A percentile compares a stretch with the other conserved stretches of the same genome.
Conservation (phyloP, 2,329 filamentous ascomycete species). For the Arthrobotrys musiformis region DNA sequence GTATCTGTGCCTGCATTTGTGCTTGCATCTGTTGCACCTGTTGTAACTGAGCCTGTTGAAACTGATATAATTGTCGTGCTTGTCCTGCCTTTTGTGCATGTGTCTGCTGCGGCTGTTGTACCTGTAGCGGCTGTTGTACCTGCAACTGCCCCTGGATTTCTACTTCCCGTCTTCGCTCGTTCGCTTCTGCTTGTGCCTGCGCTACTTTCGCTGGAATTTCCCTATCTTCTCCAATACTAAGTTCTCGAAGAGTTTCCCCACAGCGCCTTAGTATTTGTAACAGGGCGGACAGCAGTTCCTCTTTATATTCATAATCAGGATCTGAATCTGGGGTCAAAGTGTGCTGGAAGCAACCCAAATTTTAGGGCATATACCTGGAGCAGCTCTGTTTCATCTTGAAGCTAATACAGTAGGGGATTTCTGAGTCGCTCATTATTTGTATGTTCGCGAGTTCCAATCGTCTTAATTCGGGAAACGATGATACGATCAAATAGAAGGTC, state of each 20-base stretch:
- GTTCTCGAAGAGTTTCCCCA: not conserved
- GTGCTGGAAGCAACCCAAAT: not conserved
- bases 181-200: not conserved
- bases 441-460: not conserved
- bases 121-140: no score
- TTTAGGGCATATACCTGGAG: not conserved
- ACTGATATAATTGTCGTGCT: no score
- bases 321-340: no score
- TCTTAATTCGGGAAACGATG: not conserved
- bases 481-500: not conserved
- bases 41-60: not conserved
- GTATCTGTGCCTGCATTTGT: not conserved
- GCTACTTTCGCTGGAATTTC: not conserved
- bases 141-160: no score
- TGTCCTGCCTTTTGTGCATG: no score
- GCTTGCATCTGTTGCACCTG: not conserved
- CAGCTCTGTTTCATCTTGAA: not conserved
- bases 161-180: no score
- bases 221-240: not conserved
- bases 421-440: not conserved
- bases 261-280: not conserved
- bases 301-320: not conserved
- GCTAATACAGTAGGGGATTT: not conserved
- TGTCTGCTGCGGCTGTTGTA: no score
- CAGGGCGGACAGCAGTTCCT: not conserved